Percentiles rank a stretch among this genome's conserved stretches.
Evolutionary conservation across 192 early-diverging fungal genomes (phyloP).

Genomic region (Dimargaris verticillata): DNA sequence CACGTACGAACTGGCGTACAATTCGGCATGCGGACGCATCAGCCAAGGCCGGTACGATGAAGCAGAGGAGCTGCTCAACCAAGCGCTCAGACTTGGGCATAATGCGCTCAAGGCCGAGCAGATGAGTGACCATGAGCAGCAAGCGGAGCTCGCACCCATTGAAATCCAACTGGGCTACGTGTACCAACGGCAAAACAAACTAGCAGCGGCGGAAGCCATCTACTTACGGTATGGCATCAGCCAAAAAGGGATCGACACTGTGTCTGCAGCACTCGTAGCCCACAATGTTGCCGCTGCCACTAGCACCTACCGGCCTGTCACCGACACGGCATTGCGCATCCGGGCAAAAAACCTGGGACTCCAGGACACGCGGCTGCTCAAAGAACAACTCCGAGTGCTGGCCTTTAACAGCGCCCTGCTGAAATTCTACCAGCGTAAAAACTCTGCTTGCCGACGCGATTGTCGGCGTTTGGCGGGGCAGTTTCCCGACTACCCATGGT

Average conservation of each 20-base stretch:
- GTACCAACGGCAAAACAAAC: constrained; percentile 5
- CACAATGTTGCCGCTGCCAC: not conserved
- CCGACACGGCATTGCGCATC: not conserved
- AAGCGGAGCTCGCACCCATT: not conserved
- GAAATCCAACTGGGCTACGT: constrained; percentile 4
- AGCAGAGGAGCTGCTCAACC: not conserved
- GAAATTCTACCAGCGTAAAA: not conserved
- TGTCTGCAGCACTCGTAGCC: not conserved
- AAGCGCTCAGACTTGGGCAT: not conserved
- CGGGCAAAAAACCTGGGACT: not conserved
- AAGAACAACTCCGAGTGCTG: constrained; percentile 3
- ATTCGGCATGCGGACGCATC: constrained; percentile 1
- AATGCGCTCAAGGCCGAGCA: not conserved
- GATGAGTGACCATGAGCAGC: not conserved
- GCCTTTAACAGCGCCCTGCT: constrained; percentile 8
- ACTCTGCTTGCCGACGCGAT: not conserved
- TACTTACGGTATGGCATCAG: not conserved
- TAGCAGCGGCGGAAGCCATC: not conserved
- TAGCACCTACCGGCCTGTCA: not conserved
- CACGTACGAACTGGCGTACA: constrained; percentile 11
- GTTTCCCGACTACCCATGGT: not conserved
- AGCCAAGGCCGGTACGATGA: not conserved
- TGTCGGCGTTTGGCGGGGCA: not conserved
- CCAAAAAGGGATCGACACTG: not conserved
- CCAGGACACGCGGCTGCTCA: not conserved